phyloP scores from a whole-genome alignment of 202 grass and related monocot species.

The Eragrostis tef region DNA sequence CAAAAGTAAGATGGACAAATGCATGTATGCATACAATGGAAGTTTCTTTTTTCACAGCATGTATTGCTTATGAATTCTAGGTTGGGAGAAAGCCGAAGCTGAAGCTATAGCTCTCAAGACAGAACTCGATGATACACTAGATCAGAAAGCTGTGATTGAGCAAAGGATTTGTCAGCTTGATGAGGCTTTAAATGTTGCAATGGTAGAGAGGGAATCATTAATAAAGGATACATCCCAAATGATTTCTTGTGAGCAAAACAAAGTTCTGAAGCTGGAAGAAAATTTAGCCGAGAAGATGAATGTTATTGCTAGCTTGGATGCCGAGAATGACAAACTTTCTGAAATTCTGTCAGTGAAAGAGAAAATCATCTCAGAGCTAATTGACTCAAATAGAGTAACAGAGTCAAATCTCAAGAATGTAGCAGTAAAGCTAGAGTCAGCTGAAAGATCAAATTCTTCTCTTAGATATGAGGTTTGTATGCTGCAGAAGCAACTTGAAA shows the following conservation, averaged over 20 bases:
- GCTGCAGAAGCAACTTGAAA: slow-evolving; percentile 97
- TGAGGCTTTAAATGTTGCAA: slow-evolving; percentile 73
- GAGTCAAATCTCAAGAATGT: slow-evolving; percentile 64
- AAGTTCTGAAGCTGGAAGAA: slow-evolving; percentile 68
- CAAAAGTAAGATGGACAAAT: slow-evolving; percentile 20
- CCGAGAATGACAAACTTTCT: slow-evolving; percentile 63
- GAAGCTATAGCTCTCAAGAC: slow-evolving; percentile 73
- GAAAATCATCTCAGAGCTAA: slow-evolving; percentile 63
- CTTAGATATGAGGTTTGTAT: slow-evolving; percentile 90
- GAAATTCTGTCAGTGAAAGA: slow-evolving; percentile 63
- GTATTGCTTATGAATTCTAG: slow-evolving; percentile 42
- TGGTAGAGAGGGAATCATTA: slow-evolving; percentile 59
- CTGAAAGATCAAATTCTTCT: slow-evolving; percentile 79
- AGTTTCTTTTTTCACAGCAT: slow-evolving; percentile 13
- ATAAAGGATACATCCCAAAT: slow-evolving; percentile 69
- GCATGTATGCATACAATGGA: background rate
- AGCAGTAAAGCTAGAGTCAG: slow-evolving; percentile 56
- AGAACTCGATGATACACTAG: slow-evolving; percentile 70
- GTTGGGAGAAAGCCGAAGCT: slow-evolving; percentile 81
- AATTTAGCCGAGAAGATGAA: slow-evolving; percentile 68
- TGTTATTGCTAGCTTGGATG: slow-evolving; percentile 61
- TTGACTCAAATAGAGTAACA: slow-evolving; percentile 56
- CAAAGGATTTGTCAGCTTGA: slow-evolving; percentile 70
- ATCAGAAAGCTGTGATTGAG: slow-evolving; percentile 60
- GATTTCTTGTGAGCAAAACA: slow-evolving; percentile 76